Evolutionary conservation across 2,329 filamentous ascomycete genomes (phyloP), one percentile per base, ranked within the genome.

Genomic region (Bipolaris zeicola): DNA sequence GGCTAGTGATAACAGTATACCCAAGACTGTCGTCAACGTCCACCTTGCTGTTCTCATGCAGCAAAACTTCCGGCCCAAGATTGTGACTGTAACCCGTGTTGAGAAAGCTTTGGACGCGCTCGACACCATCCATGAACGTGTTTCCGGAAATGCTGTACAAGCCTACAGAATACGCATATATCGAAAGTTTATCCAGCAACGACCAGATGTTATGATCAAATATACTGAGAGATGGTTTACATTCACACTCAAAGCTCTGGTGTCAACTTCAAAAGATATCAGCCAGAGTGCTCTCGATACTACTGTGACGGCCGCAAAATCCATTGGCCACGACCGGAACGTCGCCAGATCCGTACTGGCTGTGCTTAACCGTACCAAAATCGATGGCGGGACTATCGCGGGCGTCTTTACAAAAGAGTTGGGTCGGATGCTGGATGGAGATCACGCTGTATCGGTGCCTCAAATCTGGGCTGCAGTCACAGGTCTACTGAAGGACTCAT

Each of bases 381-480:
- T 81, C 16, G 91, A 92, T 66, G 86, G 88, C 36, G 65, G 65
- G 7, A 69, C 71, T 1, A 62, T 71, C 24, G 68, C 64, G 5
- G 84, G 89, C 8, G 88, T 87, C 66, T 87, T 94, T 63, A 84
- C 85, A 38, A 80, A 84, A 18, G 84, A 86, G 31, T 80, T 98
- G 50, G 84, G 83, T 53, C 80, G 82, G 10, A 81, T 89, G 62
- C 68, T 78, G 5, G 77, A 79, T 24, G 84, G 87, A 61, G 83
- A 87, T 11, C 83, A 85, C 20, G 85, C 85, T 8, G 75, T 82
- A 0, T 81, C 86, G 37, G 92, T 96, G 0, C 93, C 95, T 5
- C 90, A 92, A 63, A 91, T 98, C 20, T 98, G 94, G 94, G 89
- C 90, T 56, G 85, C 92, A 34, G 81, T 96, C 2, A 86, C 94